Evolutionary conservation across 805 yeast species (phyloP).

Genomic region (Isabelozyma gotoi): DNA sequence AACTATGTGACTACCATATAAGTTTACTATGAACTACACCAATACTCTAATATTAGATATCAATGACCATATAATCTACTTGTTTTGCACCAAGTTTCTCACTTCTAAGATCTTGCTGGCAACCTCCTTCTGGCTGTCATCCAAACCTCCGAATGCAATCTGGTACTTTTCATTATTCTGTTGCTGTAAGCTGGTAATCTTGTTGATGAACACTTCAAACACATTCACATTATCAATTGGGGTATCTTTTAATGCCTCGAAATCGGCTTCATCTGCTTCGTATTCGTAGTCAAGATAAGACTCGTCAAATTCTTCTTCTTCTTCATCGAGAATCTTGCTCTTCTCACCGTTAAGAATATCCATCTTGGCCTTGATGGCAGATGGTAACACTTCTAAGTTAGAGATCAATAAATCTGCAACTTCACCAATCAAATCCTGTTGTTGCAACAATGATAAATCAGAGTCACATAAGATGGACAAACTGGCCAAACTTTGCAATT

Average conservation of each 20-base stretch:
- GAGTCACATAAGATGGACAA: slow-evolving; percentile 37
- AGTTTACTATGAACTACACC: no score
- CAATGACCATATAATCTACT: no score
- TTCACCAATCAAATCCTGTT: slow-evolving; percentile 36
- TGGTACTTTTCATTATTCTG: slow-evolving; percentile 50
- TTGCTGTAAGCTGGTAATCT: slow-evolving; percentile 49
- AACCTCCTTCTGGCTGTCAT: slow-evolving; percentile 32
- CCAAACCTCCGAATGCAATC: slow-evolving; percentile 41
- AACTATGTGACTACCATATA: no score
- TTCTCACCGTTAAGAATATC: slow-evolving; percentile 18
- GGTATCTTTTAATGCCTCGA: slow-evolving; percentile 80
- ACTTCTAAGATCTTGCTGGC: slow-evolving; percentile 27
- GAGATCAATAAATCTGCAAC: slow-evolving; percentile 39
- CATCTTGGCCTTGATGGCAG: slow-evolving; percentile 46
- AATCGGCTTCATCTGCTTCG: slow-evolving; percentile 69
- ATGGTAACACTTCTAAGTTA: slow-evolving; percentile 45
- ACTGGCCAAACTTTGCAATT: slow-evolving; percentile 50
- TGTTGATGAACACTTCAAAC: slow-evolving; percentile 61
- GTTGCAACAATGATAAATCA: slow-evolving; percentile 24
- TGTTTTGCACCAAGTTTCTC: slow-evolving; percentile 7
- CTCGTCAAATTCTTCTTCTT: slow-evolving; percentile 31
- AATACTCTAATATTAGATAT: no score
- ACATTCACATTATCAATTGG: slow-evolving; percentile 78
- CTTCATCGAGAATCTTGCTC: slow-evolving; percentile 16
- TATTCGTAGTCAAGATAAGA: slow-evolving; percentile 28